phyloP scores from a whole-genome alignment of 1,139 yeast genomes.

The Blastobotrys aristatus region DNA sequence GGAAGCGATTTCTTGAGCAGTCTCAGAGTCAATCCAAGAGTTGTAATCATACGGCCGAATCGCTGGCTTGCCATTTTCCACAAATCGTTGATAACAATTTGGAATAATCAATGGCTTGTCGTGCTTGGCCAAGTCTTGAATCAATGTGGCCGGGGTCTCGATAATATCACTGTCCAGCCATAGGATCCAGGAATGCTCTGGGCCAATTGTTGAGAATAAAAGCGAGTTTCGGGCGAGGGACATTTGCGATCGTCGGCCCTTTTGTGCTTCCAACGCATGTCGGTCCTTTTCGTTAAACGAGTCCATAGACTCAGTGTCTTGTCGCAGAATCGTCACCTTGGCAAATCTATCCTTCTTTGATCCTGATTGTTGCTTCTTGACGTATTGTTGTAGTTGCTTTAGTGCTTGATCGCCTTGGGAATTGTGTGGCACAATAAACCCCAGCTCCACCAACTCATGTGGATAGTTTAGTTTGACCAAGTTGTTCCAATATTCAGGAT shows the following conservation, averaged over 20 bases:
- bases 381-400: conserved; percentile 62
- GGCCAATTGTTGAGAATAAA: conserved; percentile 82
- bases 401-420: conserved; percentile 76
- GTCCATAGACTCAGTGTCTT: conserved; percentile 72
- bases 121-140: conserved; percentile 85
- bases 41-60: conserved; percentile 91
- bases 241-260: conserved; percentile 84
- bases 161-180: conserved; percentile 95
- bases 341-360: conserved; percentile 58
- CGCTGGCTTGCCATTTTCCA: conserved; percentile 49
- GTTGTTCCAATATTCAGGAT: conserved; percentile 84
- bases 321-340: conserved; percentile 81
- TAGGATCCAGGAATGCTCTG: conserved; percentile 87
- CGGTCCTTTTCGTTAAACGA: conserved; percentile 65
- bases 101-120: conserved; percentile 86
- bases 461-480: conserved; percentile 71
- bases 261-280: conserved; percentile 68
- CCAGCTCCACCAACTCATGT: conserved; percentile 75
- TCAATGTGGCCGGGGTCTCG: conserved; percentile 74
- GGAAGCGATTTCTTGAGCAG: conserved; percentile 70
- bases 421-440: conserved; percentile 83
- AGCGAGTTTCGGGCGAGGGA: conserved; percentile 90
- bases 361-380: conserved; percentile 61
- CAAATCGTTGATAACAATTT: conserved; percentile 82
- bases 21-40: conserved; percentile 93